Evolutionary conservation across 1,284 basidiomycete genomes (phyloP).

Genomic region (Cryptococcus depauperatus): DNA sequence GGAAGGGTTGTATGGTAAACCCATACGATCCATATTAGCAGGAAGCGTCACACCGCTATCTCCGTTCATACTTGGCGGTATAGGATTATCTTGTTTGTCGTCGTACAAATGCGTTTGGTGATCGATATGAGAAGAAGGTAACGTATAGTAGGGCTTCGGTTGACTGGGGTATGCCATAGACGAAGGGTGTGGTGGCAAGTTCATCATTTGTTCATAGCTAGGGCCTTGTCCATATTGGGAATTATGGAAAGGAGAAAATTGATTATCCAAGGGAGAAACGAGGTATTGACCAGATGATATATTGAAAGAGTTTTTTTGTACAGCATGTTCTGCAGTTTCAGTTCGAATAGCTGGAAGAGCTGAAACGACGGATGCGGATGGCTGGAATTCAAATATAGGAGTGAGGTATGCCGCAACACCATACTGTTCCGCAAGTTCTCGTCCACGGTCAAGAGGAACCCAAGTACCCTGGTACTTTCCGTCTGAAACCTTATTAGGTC

Average conservation of each 20-base stretch:
- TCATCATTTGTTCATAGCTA: constrained; percentile 19
- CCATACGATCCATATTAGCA: constrained; percentile 32
- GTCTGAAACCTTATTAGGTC: constrained; percentile 41
- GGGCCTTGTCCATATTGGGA: constrained; percentile 3
- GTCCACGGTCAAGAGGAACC: constrained; percentile 85
- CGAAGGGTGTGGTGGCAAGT: constrained; percentile 17
- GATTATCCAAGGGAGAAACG: background rate
- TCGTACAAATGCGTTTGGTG: constrained; percentile 13
- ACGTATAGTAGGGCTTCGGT: constrained; percentile 19
- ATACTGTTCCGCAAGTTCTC: constrained; percentile 81
- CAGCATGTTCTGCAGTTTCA: constrained; percentile 22
- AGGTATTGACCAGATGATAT: background rate
- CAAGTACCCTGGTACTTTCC: constrained; percentile 99
- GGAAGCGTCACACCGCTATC: constrained; percentile 24
- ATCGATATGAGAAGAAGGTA: constrained; percentile 5
- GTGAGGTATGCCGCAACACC: constrained; percentile 74
- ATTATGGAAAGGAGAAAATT: constrained; percentile 22
- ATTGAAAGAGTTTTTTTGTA: background rate
- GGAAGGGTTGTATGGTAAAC: constrained; percentile 24
- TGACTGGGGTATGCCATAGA: constrained; percentile 18
- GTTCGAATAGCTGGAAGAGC: constrained; percentile 35
- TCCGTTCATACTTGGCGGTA: constrained; percentile 12
- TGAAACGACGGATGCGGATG: constrained; percentile 46
- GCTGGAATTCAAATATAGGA: constrained; percentile 85
- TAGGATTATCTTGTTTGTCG: constrained; percentile 6